phyloP scores from a whole-genome alignment of 2,329 filamentous ascomycete genomes.

The Juglanconis oblonga region DNA sequence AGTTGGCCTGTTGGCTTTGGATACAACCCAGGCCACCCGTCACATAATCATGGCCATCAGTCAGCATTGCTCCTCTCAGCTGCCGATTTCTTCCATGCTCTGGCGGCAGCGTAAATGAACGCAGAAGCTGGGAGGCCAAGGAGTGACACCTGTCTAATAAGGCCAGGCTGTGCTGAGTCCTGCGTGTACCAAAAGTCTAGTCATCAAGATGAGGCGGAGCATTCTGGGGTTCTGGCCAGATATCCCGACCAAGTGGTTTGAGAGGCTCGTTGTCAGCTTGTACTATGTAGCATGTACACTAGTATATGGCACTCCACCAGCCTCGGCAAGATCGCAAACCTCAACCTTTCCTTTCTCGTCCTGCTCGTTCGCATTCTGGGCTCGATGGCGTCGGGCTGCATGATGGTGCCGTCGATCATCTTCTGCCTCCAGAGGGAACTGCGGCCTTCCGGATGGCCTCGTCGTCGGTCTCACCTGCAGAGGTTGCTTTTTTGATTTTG shows the following conservation, averaged over 20 bases:
- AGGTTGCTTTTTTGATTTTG: not conserved
- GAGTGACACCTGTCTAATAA: too few relatives aligned
- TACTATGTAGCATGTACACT: not conserved
- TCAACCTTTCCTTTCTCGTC: not conserved
- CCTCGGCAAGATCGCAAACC: not conserved
- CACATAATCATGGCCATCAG: too few relatives aligned
- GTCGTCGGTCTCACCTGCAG: not conserved
- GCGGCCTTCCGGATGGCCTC: not conserved
- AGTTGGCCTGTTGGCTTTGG: not conserved
- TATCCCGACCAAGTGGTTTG: conserved; percentile 10
- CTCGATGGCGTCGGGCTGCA: not conserved
- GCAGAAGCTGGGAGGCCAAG: too few relatives aligned
- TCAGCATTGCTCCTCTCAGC: too few relatives aligned
- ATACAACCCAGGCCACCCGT: too few relatives aligned
- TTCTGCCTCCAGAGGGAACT: not conserved
- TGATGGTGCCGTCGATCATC: not conserved
- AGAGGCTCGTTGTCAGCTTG: conserved; percentile 5
- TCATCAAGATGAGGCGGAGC: not conserved
- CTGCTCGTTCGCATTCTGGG: not conserved
- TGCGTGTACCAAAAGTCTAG: not conserved
- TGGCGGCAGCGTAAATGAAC: too few relatives aligned
- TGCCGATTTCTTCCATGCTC: too few relatives aligned
- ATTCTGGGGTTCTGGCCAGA: not conserved
- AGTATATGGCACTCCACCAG: not conserved
- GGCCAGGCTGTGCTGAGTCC: too few relatives aligned